Evolutionary conservation across 225 moss, liverwort and hornwort species (phyloP).

Genomic region (Pseudisothecium myosuroides): DNA sequence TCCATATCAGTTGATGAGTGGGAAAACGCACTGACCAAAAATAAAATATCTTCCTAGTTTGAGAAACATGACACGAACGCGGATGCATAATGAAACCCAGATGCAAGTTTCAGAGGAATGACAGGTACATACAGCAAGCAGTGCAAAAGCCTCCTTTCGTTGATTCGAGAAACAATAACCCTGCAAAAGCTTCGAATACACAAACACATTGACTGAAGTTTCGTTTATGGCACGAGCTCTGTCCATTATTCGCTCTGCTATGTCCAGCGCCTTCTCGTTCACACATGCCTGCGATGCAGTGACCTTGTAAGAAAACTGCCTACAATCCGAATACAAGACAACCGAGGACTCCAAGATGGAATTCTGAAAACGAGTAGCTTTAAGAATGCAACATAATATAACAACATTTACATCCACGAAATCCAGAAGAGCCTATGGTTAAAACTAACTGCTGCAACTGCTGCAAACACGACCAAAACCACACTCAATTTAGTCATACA

Average conservation of each 20-base stretch:
- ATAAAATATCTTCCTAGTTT: neutral
- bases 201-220: conserved; percentile 27
- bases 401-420: neutral
- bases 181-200: conserved; percentile 48
- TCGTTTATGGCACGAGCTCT: conserved; percentile 8
- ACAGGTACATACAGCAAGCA: conserved; percentile 32
- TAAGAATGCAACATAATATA: neutral
- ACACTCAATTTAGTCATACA: neutral
- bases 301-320: neutral
- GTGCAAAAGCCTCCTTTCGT: conserved; percentile 43
- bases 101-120: neutral
- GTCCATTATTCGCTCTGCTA: conserved; percentile 36
- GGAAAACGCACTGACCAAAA: neutral
- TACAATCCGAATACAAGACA: neutral
- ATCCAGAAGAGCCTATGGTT: neutral
- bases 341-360: neutral
- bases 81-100: neutral
- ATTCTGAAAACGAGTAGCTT: neutral
- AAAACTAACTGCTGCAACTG: neutral
- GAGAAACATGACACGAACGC: neutral
- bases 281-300: conserved; percentile 37
- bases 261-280: conserved; percentile 24
- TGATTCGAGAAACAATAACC: conserved; percentile 50
- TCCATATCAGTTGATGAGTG: neutral
- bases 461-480: neutral